A percentile compares a stretch with the other conserved stretches of the same genome.
phyloP scores from a whole-genome alignment of 768 basidiomycete species.

The Calocybe gangraenosa region DNA sequence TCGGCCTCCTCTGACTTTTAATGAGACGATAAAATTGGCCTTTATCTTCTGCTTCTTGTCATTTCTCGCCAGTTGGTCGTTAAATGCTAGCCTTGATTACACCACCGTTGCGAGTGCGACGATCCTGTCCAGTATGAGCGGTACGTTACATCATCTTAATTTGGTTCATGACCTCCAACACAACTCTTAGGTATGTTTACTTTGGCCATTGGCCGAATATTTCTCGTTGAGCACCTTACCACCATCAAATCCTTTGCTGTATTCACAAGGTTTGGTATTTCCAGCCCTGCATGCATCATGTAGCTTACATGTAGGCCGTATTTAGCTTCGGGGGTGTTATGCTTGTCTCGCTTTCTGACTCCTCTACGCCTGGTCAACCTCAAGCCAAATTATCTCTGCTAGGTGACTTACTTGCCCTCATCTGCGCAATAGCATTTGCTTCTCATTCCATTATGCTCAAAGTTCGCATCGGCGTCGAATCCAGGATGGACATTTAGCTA shows the following conservation, averaged over 20 bases:
- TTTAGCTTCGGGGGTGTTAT: constrained; percentile 76
- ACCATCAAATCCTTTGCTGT: constrained; percentile 75
- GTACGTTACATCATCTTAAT: constrained; percentile 52
- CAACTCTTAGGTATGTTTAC: constrained; percentile 81
- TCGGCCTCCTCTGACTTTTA: constrained; percentile 44
- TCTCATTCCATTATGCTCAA: constrained; percentile 80
- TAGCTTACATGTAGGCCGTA: constrained; percentile 1
- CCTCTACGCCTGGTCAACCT: constrained; percentile 18
- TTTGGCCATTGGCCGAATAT: constrained; percentile 75
- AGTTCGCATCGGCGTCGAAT: constrained; percentile 68
- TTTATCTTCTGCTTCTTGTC: constrained; percentile 82
- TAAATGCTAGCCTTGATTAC: constrained; percentile 79
- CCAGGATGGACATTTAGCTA: constrained; percentile 79
- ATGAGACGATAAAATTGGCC: constrained; percentile 78
- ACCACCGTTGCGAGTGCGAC: constrained; percentile 97
- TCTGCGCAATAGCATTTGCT: constrained; percentile 77
- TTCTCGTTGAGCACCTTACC: constrained; percentile 76
- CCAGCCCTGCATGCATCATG: background rate
- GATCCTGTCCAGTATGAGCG: constrained; percentile 84
- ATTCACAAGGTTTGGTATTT: constrained; percentile 56
- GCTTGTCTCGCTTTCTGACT: constrained; percentile 88
- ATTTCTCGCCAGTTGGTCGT: constrained; percentile 92
- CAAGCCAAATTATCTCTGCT: constrained; percentile 37
- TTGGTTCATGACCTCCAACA: background rate
- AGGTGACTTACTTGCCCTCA: constrained; percentile 79